A percentile compares a stretch with the other conserved stretches of the same genome.
phyloP scores from a whole-genome alignment of 1,284 basidiomycete species.

The Malassezia obtusa region DNA sequence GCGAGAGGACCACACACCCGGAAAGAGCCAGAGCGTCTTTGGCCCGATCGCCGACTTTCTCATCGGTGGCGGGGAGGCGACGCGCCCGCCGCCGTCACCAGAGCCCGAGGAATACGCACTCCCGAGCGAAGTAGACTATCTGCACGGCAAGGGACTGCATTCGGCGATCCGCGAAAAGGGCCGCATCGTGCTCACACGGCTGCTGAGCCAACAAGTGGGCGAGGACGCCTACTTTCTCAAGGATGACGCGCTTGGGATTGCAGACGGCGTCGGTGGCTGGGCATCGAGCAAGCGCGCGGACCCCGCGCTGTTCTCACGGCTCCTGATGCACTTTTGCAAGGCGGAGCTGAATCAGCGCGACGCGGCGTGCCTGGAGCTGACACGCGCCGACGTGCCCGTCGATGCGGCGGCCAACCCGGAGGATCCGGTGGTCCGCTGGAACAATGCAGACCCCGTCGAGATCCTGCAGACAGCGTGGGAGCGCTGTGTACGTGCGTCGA shows the following conservation, averaged over 20 bases:
- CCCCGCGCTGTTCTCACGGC: conserved; percentile 70
- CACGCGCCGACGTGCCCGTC: conserved; percentile 15
- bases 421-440: conserved; percentile 25
- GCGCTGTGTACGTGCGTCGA: conserved; percentile 50
- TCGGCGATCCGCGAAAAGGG: conserved; percentile 39
- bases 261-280: conserved; percentile 84
- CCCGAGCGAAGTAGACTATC: neutral
- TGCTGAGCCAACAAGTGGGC: conserved; percentile 62
- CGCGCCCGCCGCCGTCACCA: neutral
- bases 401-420: neutral
- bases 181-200: conserved; percentile 35
- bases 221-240: conserved; percentile 77
- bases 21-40: conserved; percentile 33
- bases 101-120: neutral
- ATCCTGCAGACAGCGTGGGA: conserved; percentile 57
- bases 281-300: conserved; percentile 52
- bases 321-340: conserved; percentile 75
- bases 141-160: conserved; percentile 20
- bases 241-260: conserved; percentile 70
- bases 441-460: conserved; percentile 52
- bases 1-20: conserved; percentile 15
- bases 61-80: conserved; percentile 11
- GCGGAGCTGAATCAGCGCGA: conserved; percentile 50
- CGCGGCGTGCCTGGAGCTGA: conserved; percentile 16
- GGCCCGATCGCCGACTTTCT: conserved; percentile 39